Conservation (phyloP, 2,329 filamentous ascomycete genomes). For the Drechslerella coelobrocha region DNA sequence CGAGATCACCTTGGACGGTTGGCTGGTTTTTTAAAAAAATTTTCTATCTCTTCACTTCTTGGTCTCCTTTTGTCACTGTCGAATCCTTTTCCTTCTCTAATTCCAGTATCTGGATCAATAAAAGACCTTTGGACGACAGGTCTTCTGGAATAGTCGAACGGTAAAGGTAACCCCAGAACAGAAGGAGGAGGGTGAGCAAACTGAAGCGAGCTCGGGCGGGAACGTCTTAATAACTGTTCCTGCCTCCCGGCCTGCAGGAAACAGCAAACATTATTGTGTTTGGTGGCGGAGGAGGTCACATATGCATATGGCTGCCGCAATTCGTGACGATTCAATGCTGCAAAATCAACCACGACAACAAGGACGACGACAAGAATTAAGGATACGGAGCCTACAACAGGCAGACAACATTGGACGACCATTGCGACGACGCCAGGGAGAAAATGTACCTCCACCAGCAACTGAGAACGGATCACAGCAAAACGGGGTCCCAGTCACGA, state of each 20-base stretch:
- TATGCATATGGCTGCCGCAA: constrained; percentile 31
- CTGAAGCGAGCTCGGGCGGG: constrained; percentile 34
- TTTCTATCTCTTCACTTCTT: constrained; percentile 5
- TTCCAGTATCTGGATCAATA: constrained; percentile 22
- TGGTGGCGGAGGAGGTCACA: constrained; percentile 14
- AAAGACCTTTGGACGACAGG: constrained; percentile 49
- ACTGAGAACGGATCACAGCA: neutral
- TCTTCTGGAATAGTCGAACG: constrained; percentile 36
- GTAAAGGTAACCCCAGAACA: constrained; percentile 26
- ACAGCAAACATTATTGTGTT: constrained; percentile 33
- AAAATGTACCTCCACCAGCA: constrained; percentile 15
- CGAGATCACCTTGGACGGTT: constrained; percentile 12
- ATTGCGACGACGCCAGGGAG: constrained; percentile 31
- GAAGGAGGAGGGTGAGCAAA: constrained; percentile 25
- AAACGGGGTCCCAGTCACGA: constrained; percentile 34
- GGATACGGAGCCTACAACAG: constrained; percentile 15
- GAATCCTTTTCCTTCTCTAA: constrained; percentile 7
- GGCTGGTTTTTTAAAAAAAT: constrained; percentile 21
- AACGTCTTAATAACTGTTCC: constrained; percentile 22
- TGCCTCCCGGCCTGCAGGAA: constrained; percentile 47
- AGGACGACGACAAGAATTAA: constrained; percentile 18
- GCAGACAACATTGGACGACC: constrained; percentile 16
- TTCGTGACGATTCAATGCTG: constrained; percentile 43
- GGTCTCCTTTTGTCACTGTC: constrained; percentile 10
- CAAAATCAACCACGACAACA: constrained; percentile 21